These are phyloP conservation scores for Coprinopsis strossmayeri DNA, from an alignment of 768 basidiomycete species.

Conservation along the genomic window DNA sequence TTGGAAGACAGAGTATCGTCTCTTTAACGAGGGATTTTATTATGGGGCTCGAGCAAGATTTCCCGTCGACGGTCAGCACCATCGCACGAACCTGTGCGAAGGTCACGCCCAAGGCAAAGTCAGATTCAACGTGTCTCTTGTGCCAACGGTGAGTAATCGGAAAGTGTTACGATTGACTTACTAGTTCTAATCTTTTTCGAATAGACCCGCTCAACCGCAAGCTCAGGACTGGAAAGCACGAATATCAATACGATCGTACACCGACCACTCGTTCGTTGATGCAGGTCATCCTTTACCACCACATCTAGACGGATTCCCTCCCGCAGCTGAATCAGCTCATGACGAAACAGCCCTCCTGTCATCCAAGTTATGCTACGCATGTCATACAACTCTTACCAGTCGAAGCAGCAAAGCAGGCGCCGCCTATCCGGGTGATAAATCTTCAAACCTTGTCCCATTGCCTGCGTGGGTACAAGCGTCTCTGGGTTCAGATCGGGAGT, in stretches of 20 bases:
- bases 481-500: conserved; percentile 8
- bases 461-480: conserved; percentile 31
- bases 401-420: conserved; percentile 28
- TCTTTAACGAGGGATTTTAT: conserved; percentile 56
- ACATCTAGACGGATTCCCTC: conserved; percentile 19
- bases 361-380: conserved; percentile 53
- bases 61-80: conserved; percentile 82
- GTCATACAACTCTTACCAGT: conserved; percentile 55
- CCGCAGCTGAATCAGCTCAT: conserved; percentile 13
- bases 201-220: conserved; percentile 57
- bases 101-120: conserved; percentile 56
- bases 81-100: conserved; percentile 79
- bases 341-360: conserved; percentile 25
- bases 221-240: conserved; percentile 68
- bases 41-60: conserved; percentile 71
- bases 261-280: conserved; percentile 19
- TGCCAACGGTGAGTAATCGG: conserved; percentile 51
- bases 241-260: conserved; percentile 63
- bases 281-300: conserved; percentile 20
- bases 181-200: neutral
- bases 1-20: conserved; percentile 2
- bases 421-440: conserved; percentile 21
- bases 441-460: conserved; percentile 18
- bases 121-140: conserved; percentile 45
- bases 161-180: neutral